phyloP scores from a whole-genome alignment of 257 asterid species.

The Cinchona pubescens region DNA sequence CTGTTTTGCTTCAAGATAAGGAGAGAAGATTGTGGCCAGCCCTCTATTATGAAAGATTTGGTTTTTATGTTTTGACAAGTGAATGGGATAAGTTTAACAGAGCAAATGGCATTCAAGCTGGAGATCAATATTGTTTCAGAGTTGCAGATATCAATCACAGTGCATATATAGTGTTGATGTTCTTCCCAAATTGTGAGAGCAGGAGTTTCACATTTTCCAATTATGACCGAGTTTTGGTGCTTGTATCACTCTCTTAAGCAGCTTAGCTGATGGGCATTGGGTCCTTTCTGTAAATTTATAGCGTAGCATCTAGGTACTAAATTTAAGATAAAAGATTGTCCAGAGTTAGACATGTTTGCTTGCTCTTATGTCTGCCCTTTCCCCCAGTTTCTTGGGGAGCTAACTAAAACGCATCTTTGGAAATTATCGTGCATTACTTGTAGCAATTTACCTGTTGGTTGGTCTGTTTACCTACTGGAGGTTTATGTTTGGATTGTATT shows the following conservation, averaged over 20 bases:
- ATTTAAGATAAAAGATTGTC: neutral
- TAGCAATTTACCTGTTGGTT: neutral
- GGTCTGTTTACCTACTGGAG: neutral
- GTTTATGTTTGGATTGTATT: neutral
- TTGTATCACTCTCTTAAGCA: neutral
- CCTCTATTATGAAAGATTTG: conserved; percentile 9
- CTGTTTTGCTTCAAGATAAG: conserved; percentile 18
- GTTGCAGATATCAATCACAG: neutral
- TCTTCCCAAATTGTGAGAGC: neutral
- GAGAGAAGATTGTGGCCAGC: conserved; percentile 18
- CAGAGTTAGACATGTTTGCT: neutral
- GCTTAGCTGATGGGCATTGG: neutral
- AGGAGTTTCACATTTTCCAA: neutral
- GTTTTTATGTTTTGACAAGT: conserved; percentile 4
- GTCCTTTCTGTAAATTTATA: neutral
- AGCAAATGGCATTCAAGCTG: conserved; percentile 16
- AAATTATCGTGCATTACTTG: neutral
- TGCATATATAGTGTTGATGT: conserved; percentile 7
- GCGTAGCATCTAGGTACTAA: neutral
- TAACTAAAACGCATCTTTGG: no score
- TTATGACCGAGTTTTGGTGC: neutral
- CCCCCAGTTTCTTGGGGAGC: neutral
- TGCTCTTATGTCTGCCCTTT: neutral
- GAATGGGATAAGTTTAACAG: conserved; percentile 22
- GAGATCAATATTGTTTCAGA: conserved; percentile 20